Percentiles rank a stretch among this genome's conserved stretches.
Evolutionary conservation across 2,329 filamentous ascomycete species (phyloP).

Genomic region (Aspergillus pseudonomiae): DNA sequence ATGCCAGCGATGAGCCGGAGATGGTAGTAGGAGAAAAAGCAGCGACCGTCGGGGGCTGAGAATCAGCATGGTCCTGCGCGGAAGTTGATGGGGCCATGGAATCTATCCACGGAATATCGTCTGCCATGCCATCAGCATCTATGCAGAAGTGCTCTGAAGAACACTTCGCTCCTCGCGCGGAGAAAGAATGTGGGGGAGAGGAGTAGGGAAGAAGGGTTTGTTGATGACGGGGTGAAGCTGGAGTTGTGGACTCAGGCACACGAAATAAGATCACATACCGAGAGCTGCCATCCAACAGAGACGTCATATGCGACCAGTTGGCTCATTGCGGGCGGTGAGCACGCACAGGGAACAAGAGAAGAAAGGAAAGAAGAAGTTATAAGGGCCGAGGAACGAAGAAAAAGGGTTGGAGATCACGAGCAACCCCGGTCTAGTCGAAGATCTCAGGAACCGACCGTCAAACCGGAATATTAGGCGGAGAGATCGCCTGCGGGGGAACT

Average conservation of each 20-base stretch:
- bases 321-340: constrained; percentile 35
- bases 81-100: constrained; percentile 54
- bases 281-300: constrained; percentile 55
- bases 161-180: constrained; percentile 2
- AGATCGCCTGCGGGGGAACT: constrained; percentile 10
- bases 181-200: constrained; percentile 9
- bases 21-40: constrained; percentile 86
- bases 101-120: constrained; percentile 57
- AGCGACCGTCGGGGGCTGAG: constrained; percentile 74
- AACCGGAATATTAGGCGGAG: background rate
- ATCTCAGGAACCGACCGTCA: constrained; percentile 3
- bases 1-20: constrained; percentile 67
- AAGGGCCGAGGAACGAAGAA: constrained; percentile 3
- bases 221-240: background rate
- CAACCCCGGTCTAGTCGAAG: background rate
- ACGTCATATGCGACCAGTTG: constrained; percentile 36
- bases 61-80: constrained; percentile 42
- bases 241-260: background rate
- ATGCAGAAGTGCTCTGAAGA: background rate
- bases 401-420: constrained; percentile 7
- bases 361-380: constrained; percentile 5
- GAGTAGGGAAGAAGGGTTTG: background rate
- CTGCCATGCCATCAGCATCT: constrained; percentile 24
- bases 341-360: constrained; percentile 12
- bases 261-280: constrained; percentile 38